Percentiles rank a stretch among this genome's conserved stretches.
Conservation (phyloP, 768 basidiomycete species). For the Clathrus columnatus region DNA sequence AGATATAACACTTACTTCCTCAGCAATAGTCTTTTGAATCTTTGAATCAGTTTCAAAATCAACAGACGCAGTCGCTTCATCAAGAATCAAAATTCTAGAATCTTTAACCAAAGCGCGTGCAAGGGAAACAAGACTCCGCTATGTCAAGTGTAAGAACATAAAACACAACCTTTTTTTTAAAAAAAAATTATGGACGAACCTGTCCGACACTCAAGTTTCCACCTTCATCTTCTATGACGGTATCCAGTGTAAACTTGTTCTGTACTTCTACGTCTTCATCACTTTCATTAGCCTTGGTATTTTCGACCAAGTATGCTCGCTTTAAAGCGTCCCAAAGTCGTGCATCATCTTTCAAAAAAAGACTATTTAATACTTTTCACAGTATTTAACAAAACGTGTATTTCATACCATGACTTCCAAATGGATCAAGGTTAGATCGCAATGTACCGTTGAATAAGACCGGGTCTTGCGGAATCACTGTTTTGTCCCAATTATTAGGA, state of each 20-base stretch:
- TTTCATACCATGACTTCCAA: slow-evolving; percentile 42
- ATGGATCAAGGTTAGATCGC: slow-evolving; percentile 85
- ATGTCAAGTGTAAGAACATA: slow-evolving; percentile 13
- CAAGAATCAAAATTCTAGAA: slow-evolving; percentile 75
- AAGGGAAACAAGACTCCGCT: slow-evolving; percentile 79
- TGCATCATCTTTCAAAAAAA: slow-evolving; percentile 46
- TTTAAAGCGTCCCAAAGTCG: slow-evolving; percentile 82
- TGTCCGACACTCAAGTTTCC: slow-evolving; percentile 72
- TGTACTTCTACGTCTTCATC: slow-evolving; percentile 21
- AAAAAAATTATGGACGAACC: slow-evolving; percentile 20
- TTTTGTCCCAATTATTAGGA: slow-evolving; percentile 12
- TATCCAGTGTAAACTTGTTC: slow-evolving; percentile 72
- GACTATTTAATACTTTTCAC: background rate
- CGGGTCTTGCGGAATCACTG: slow-evolving; percentile 73
- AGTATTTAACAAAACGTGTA: background rate
- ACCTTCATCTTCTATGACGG: slow-evolving; percentile 79
- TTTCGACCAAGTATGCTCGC: slow-evolving; percentile 74
- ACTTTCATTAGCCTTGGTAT: slow-evolving; percentile 20
- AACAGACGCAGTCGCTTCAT: slow-evolving; percentile 89
- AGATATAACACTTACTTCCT: slow-evolving; percentile 27
- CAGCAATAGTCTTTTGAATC: slow-evolving; percentile 84
- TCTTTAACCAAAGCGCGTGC: slow-evolving; percentile 87
- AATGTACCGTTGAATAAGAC: slow-evolving; percentile 72
- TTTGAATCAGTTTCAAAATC: slow-evolving; percentile 86
- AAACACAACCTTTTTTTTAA: background rate